phyloP scores from a whole-genome alignment of 805 yeast species.

The Candida anglica region DNA sequence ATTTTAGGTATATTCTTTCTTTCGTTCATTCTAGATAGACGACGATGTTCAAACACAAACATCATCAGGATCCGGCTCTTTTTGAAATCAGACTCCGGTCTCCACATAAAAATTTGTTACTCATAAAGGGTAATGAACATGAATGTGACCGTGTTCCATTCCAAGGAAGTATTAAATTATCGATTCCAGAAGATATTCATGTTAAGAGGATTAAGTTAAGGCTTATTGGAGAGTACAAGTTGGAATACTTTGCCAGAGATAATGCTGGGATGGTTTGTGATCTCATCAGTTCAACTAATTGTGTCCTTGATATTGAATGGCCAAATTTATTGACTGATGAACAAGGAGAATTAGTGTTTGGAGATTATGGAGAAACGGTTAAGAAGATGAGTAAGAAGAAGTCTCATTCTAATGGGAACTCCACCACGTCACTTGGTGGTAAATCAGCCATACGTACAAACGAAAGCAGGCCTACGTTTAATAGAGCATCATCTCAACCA shows the following conservation, averaged over 20 bases:
- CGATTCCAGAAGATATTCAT: constrained; percentile 39
- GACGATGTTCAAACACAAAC: constrained; percentile 20
- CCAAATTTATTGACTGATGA: constrained; percentile 38
- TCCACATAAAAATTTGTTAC: constrained; percentile 36
- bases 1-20: too few species aligned
- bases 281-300: constrained; percentile 34
- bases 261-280: constrained; percentile 23
- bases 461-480: constrained; percentile 20
- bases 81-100: constrained; percentile 37
- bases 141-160: constrained; percentile 42
- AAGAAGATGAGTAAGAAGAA: constrained; percentile 17
- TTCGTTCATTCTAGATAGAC: too few species aligned
- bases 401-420: constrained; percentile 2
- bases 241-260: constrained; percentile 36
- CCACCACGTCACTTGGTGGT: constrained; percentile 5
- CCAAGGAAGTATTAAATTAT: constrained; percentile 45
- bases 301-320: constrained; percentile 45
- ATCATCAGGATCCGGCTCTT: constrained; percentile 20
- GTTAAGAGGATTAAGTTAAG: constrained; percentile 34
- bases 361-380: constrained; percentile 39
- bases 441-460: background rate
- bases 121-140: constrained; percentile 41
- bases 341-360: constrained; percentile 34
- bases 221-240: constrained; percentile 39
- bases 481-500: constrained; percentile 31